Base-by-base conservation (phyloP, 257 asterid genomes). In the Henckelia pumila region DNA sequence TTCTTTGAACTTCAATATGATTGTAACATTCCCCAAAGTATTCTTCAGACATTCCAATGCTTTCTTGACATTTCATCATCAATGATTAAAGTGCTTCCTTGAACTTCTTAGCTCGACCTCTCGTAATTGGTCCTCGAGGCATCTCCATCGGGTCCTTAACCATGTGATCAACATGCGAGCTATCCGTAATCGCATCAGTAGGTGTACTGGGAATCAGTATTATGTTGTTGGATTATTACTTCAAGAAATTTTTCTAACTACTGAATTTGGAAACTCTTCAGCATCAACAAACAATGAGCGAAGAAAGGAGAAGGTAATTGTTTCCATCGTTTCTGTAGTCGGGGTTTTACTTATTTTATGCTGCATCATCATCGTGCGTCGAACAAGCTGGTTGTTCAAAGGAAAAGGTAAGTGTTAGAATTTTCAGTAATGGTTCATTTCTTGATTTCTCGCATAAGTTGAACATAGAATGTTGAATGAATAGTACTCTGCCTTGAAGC, bases 311-410 rank as follows among this genome's bases (percentile, higher is more conserved):
- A 53, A 25, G 52, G 56, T 53, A 53, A 64, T 73, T 13, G 59
- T 65, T 33, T 17, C 72, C 44, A 20, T 56, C 58, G 66, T 64
- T 30, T 9, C 66, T 16, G 62, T 73, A 32, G 70, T 66, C 56
- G 84, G 75, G 26, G 58, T 69, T 22, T 40, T 69, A 33, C 55
- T 76, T 16, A 37, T 59, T n/a, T 59, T 74, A 29, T 35, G 59
- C 84, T 25, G 44, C 47, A 32, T 70, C 71, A 73, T 37, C 61
- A 20, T 77, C 30, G 60, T 82, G 24, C 76, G 70, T 52, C 37
- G 64, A 66, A 77, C 61, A 32, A 70, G 70, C n/a, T n/a, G n/a
- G 63, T 35, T 26, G 57, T 66, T 71, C 7, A 53, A 50, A 47
- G 52, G 30, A 49, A 8, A 22, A 62, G 82, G 87, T 70, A 47